Conservation (phyloP, 305 asterid species). For the Solanum hybrid region DNA sequence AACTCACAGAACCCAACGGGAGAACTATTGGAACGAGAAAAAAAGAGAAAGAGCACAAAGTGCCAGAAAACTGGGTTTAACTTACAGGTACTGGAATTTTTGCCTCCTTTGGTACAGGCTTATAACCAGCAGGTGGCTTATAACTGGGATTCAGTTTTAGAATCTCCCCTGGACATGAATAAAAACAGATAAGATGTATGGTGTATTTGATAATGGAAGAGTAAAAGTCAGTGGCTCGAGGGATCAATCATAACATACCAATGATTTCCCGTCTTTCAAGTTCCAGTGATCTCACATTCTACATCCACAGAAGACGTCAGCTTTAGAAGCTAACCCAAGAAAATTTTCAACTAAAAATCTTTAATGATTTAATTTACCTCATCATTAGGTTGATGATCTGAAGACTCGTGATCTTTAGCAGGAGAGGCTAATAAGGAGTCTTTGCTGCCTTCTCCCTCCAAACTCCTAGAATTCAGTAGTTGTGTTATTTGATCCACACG, state of each 20-base stretch:
- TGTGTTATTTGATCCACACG: conserved; percentile 80
- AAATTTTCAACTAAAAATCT: not conserved
- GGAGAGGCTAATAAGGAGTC: conserved; percentile 29
- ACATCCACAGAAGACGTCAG: conserved; percentile 4
- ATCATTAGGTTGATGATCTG: conserved; percentile 41
- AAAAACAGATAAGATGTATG: conserved; percentile 1
- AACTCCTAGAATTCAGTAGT: conserved; percentile 45
- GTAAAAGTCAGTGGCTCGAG: not conserved
- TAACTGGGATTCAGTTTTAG: conserved; percentile 68
- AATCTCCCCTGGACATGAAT: conserved; percentile 58
- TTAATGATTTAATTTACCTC: conserved; percentile 38
- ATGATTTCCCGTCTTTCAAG: conserved; percentile 79
- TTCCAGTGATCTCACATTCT: conserved; percentile 56
- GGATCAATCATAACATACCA: conserved; percentile 39
- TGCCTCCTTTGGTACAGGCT: conserved; percentile 75
- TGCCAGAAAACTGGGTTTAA: conserved; percentile 10
- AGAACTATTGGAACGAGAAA: not conserved
- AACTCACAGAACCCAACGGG: not conserved
- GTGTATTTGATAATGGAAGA: not conserved
- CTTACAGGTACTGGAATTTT: conserved; percentile 87
- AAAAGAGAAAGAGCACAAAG: not conserved
- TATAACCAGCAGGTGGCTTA: conserved; percentile 78
- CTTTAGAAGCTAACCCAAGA: conserved; percentile 8
- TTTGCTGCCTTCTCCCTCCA: conserved; percentile 38
- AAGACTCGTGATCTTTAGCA: conserved; percentile 21